Evolutionary conservation across 1,139 yeast genomes (phyloP).

Genomic region (Pichiaceae sp.): DNA sequence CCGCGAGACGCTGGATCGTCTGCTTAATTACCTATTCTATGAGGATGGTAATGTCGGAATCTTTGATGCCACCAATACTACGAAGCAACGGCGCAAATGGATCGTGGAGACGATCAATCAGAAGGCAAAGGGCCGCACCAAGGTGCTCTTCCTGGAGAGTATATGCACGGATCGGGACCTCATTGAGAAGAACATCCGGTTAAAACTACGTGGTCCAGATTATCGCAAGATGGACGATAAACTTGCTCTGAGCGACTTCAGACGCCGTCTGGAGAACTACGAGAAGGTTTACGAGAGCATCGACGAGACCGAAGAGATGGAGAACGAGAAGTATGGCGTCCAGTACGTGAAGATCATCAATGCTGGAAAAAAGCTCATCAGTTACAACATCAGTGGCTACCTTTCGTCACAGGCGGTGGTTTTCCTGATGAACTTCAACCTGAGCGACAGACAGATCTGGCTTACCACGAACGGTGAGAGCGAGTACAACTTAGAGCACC

Average conservation of each 20-base stretch:
- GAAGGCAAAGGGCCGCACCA: conserved; percentile 66
- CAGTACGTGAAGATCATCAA: conserved; percentile 26
- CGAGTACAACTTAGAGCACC: conserved; percentile 16
- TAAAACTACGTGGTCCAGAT: conserved; percentile 92
- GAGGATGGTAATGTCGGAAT: conserved; percentile 93
- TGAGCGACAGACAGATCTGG: conserved; percentile 28
- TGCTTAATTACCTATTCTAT: conserved; percentile 71
- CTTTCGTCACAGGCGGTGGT: conserved; percentile 26
- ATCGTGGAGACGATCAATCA: conserved; percentile 67
- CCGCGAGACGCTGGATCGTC: conserved; percentile 81
- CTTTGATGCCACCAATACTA: conserved; percentile 92
- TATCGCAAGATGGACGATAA: conserved; percentile 81
- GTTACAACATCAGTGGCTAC: conserved; percentile 26
- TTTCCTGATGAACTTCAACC: conserved; percentile 24
- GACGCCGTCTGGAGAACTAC: conserved; percentile 32
- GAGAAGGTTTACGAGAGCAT: conserved; percentile 46
- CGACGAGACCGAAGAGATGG: conserved; percentile 24
- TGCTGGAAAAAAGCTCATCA: conserved; percentile 25
- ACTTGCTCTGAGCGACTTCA: conserved; percentile 72
- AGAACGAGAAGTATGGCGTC: conserved; percentile 22
- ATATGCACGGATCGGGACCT: conserved; percentile 75
- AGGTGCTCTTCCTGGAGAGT: conserved; percentile 80
- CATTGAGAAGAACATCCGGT: conserved; percentile 74
- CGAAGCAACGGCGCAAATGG: conserved; percentile 64
- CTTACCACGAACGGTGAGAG: conserved; percentile 25